Evolutionary conservation across 768 basidiomycete species (phyloP).

Genomic region (Galerina sulciceps): DNA sequence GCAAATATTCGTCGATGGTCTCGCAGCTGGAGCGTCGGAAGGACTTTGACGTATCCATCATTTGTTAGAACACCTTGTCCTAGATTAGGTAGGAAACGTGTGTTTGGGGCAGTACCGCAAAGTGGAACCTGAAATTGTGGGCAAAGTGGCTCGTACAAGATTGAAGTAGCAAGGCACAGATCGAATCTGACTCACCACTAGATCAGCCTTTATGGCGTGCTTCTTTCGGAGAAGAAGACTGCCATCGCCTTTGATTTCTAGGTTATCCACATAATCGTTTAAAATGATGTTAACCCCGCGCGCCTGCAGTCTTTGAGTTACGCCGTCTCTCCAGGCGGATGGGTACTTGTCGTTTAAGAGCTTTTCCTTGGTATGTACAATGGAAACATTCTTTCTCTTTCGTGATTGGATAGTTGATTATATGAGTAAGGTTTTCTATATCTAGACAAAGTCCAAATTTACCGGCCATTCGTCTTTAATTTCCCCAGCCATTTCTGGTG

Average conservation of each 20-base stretch:
- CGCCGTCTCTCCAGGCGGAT: conserved; percentile 51
- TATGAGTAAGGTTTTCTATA: neutral
- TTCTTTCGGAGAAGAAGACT: conserved; percentile 54
- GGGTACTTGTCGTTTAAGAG: conserved; percentile 65
- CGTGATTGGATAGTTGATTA: neutral
- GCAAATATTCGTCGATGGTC: conserved; percentile 63
- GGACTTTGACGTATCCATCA: conserved; percentile 51
- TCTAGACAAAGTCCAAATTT: conserved; percentile 13
- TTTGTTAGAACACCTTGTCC: conserved; percentile 34
- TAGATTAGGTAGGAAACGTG: conserved; percentile 41
- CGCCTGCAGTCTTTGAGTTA: conserved; percentile 42
- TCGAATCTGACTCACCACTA: conserved; percentile 51
- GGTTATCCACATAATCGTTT: conserved; percentile 54
- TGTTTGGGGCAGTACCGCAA: conserved; percentile 51
- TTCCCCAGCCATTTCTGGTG: conserved; percentile 45
- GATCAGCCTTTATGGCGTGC: conserved; percentile 52
- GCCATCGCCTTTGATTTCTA: conserved; percentile 37
- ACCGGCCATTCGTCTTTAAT: conserved; percentile 45
- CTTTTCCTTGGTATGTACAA: conserved; percentile 59
- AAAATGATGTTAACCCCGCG: conserved; percentile 57
- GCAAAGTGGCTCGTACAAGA: neutral
- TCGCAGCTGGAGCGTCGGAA: conserved; percentile 59
- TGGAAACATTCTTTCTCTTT: conserved; percentile 57
- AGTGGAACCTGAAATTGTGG: conserved; percentile 32
- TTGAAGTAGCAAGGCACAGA: neutral